Conservation (phyloP, 2,329 filamentous ascomycete genomes). For the Botrytis elliptica region DNA sequence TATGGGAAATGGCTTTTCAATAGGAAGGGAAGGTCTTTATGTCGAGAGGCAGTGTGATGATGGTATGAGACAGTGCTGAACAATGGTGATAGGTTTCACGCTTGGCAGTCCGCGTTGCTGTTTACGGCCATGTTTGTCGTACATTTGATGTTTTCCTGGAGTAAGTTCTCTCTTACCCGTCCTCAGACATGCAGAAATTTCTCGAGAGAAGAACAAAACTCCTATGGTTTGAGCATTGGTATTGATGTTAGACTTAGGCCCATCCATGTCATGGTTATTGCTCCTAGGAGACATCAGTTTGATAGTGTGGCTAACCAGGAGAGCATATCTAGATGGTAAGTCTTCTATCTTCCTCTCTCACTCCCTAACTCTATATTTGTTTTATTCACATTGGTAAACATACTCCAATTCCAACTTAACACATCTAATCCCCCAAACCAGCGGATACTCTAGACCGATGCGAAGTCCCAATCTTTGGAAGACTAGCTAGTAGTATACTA, state of each 20-base stretch:
- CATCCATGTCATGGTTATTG: conserved; percentile 78
- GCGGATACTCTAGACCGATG: conserved; percentile 56
- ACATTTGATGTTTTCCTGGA: conserved; percentile 86
- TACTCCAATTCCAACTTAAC: too few relatives aligned
- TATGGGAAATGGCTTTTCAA: background rate
- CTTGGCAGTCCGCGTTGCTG: conserved; percentile 86
- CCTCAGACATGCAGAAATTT: too few relatives aligned
- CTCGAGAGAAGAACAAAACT: background rate
- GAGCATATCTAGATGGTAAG: conserved; percentile 77
- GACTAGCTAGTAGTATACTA: conserved; percentile 81
- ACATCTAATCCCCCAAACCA: conserved; percentile 38
- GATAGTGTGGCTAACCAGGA: conserved; percentile 73
- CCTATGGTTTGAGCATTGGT: background rate
- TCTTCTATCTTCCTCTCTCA: conserved; percentile 3
- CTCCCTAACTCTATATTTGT: background rate
- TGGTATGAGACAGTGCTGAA: conserved; percentile 1
- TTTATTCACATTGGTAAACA: background rate
- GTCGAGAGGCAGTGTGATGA: background rate
- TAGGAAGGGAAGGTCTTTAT: background rate
- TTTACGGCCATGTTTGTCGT: conserved; percentile 74
- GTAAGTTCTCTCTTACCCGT: conserved; percentile 40
- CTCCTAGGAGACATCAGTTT: conserved; percentile 72
- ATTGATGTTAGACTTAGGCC: conserved; percentile 2
- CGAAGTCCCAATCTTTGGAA: conserved; percentile 84
- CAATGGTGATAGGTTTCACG: conserved; percentile 69